Evolutionary conservation across 1,284 basidiomycete genomes (phyloP).

Genomic region (Trametes versicolor): DNA sequence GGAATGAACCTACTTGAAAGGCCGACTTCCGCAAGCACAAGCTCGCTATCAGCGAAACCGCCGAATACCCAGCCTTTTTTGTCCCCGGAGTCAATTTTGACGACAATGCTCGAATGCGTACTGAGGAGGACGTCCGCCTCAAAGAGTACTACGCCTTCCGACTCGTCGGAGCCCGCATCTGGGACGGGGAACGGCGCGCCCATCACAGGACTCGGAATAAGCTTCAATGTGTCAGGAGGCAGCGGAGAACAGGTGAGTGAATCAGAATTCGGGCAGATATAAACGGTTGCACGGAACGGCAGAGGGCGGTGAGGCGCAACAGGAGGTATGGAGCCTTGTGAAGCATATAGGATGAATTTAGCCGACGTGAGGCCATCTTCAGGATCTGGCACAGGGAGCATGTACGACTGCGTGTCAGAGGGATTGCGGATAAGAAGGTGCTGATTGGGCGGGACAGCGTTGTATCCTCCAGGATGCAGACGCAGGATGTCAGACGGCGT

Average conservation of each 20-base stretch:
- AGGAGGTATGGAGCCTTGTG: conserved; percentile 61
- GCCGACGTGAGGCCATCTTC: conserved; percentile 19
- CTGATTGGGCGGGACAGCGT: conserved; percentile 48
- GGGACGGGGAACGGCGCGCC: conserved; percentile 69
- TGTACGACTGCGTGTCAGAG: conserved; percentile 53
- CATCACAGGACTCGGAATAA: conserved; percentile 67
- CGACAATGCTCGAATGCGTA: conserved; percentile 55
- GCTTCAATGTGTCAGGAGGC: conserved; percentile 57
- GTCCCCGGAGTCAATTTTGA: conserved; percentile 60
- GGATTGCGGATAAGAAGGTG: conserved; percentile 57
- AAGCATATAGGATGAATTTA: conserved; percentile 65
- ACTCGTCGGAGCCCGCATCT: conserved; percentile 74
- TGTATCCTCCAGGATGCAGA: conserved; percentile 43
- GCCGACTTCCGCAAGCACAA: conserved; percentile 46
- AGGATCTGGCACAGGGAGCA: conserved; percentile 55
- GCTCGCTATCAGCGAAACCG: conserved; percentile 51
- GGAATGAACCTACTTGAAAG: conserved; percentile 56
- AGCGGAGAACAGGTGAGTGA: conserved; percentile 50
- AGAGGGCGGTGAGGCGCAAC: conserved; percentile 58
- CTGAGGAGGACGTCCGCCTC: conserved; percentile 54
- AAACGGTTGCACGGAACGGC: conserved; percentile 56
- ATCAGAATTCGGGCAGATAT: conserved; percentile 49
- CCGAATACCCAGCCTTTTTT: conserved; percentile 72
- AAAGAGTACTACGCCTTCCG: conserved; percentile 74
- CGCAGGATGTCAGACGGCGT: conserved; percentile 23